Evolutionary conservation across 768 basidiomycete species (phyloP).

Genomic region (Daedalea quercina): DNA sequence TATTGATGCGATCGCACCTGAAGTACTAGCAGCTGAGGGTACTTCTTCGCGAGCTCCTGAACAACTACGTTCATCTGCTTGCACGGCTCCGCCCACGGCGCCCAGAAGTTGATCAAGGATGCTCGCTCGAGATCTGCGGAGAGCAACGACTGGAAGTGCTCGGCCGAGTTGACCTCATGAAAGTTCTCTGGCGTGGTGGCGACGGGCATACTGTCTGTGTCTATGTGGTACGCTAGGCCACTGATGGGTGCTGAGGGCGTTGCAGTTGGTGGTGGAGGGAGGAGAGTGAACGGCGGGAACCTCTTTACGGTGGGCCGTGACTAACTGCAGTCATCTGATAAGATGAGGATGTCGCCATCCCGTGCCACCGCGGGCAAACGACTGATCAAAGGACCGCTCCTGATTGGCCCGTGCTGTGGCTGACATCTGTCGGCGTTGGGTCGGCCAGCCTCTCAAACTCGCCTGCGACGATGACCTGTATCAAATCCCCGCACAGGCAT

Average conservation of each 20-base stretch:
- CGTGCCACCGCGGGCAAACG: neutral
- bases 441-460: neutral
- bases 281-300: neutral
- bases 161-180: slow-evolving; percentile 48
- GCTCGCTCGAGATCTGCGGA: slow-evolving; percentile 71
- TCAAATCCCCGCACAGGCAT: no score
- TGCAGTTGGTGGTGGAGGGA: neutral
- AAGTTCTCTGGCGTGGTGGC: slow-evolving; percentile 29
- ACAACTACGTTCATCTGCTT: slow-evolving; percentile 81
- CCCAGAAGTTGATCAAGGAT: slow-evolving; percentile 92
- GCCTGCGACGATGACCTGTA: no score
- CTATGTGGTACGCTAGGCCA: neutral
- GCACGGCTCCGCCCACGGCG: slow-evolving; percentile 89
- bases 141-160: slow-evolving; percentile 70
- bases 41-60: slow-evolving; percentile 63
- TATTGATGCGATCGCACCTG: slow-evolving; percentile 37
- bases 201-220: slow-evolving; percentile 13
- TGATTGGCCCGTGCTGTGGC: neutral
- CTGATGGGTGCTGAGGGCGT: neutral
- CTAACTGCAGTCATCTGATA: slow-evolving; percentile 7
- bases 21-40: slow-evolving; percentile 63
- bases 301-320: neutral
- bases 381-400: neutral
- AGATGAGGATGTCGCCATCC: slow-evolving; percentile 13
- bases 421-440: neutral